phyloP scores from a whole-genome alignment of 139 green algal genomes.

The Medakamo hakoo region DNA sequence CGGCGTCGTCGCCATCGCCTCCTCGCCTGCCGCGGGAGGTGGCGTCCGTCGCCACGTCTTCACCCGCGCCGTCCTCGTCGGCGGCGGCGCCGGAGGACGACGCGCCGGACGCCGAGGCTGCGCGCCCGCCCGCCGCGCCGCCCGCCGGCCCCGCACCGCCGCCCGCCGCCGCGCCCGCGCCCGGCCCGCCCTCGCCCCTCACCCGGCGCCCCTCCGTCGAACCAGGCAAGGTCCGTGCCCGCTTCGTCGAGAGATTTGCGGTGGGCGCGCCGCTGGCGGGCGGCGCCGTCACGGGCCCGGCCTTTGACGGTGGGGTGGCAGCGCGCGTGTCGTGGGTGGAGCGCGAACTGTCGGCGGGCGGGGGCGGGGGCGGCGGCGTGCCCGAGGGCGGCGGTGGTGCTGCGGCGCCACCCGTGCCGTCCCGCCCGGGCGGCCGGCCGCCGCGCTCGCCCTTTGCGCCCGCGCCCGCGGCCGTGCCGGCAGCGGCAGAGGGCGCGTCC shows the following conservation, averaged over 20 bases:
- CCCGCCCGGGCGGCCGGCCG: too few species aligned
- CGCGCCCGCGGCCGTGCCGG: too few species aligned
- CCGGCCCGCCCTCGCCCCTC: too few species aligned
- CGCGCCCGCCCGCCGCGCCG: not conserved
- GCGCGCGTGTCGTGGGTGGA: slow-evolving; percentile 81
- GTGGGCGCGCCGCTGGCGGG: slow-evolving; percentile 72
- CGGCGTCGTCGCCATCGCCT: not conserved
- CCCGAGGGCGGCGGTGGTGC: too few species aligned
- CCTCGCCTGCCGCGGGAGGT: too few species aligned
- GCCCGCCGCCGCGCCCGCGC: too few species aligned
- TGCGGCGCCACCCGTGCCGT: too few species aligned
- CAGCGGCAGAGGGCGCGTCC: too few species aligned
- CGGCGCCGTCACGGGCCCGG: slow-evolving; percentile 50
- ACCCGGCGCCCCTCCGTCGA: too few species aligned
- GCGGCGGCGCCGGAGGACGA: not conserved
- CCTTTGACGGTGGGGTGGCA: slow-evolving; percentile 42
- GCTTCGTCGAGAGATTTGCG: slow-evolving; percentile 82
- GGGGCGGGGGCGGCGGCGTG: not conserved
- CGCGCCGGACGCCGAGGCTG: not conserved
- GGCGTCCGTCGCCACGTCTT: not conserved
- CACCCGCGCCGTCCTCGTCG: not conserved
- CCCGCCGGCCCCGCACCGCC: not conserved
- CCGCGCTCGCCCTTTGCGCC: too few species aligned
- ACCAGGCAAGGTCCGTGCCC: slow-evolving; percentile 29
- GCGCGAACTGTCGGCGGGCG: slow-evolving; percentile 63